These are phyloP conservation scores for Candida caryicola DNA, from an alignment of 805 yeast genomes.

Conservation along the genomic window DNA sequence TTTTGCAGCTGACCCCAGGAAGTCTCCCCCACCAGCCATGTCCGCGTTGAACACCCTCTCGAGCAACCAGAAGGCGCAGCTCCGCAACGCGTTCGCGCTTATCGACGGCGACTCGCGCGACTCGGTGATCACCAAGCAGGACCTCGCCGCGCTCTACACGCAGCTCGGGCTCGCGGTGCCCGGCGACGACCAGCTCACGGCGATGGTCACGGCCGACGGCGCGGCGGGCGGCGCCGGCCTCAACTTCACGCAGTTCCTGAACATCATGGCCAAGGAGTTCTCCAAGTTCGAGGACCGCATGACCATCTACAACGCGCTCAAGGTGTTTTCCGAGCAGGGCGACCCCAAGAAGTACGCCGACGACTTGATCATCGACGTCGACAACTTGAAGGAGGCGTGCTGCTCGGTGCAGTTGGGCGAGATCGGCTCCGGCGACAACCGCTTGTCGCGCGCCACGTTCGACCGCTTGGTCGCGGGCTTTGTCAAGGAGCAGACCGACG, in stretches of 20 bases:
- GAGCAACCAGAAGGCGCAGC: constrained; percentile 59
- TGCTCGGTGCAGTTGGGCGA: constrained; percentile 46
- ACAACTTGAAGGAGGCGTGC: constrained; percentile 47
- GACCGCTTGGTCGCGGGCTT: constrained; percentile 54
- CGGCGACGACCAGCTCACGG: constrained; percentile 38
- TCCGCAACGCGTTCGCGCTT: constrained; percentile 72
- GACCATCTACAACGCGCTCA: constrained; percentile 55
- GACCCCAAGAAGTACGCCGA: constrained; percentile 16
- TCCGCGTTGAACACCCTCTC: constrained; percentile 44
- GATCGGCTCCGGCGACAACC: constrained; percentile 45
- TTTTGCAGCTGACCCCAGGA: no score
- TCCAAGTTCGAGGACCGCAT: constrained; percentile 50
- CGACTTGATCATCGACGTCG: constrained; percentile 47
- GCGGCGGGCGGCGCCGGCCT: constrained; percentile 31
- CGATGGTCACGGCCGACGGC: constrained; percentile 46
- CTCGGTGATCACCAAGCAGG: constrained; percentile 55
- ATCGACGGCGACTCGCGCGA: constrained; percentile 79
- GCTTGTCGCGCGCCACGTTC: constrained; percentile 44
- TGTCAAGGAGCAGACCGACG: constrained; percentile 53
- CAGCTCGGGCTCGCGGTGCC: constrained; percentile 50
- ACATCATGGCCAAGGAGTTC: constrained; percentile 57
- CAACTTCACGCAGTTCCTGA: constrained; percentile 64
- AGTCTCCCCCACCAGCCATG: constrained; percentile 14
- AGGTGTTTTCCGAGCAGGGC: constrained; percentile 44
- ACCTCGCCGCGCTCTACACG: constrained; percentile 52